Evolutionary conservation across 306 rosid species (phyloP), one percentile per base, ranked within the genome.

Genomic region (Lathyrus tuberosus): DNA sequence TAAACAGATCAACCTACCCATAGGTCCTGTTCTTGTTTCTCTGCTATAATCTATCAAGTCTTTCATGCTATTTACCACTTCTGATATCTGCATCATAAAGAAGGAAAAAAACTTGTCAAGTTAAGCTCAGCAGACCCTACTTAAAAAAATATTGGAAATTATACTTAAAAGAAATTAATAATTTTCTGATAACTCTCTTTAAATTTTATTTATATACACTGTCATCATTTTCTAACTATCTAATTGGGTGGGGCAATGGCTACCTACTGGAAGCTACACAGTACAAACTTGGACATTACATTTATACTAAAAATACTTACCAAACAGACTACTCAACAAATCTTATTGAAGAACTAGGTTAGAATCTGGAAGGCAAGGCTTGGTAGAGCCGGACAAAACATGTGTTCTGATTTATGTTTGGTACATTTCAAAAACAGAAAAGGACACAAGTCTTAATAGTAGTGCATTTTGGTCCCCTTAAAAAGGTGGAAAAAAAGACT

Each of bases 31-130:
- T 62, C 82, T 79, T 5, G 89, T 84, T 79, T 88, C 90, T 81
- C 89, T 83, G 83, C 98, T 93, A 82, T 90, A 93, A 88, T 93
- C 98, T 75, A 93, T 93, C 86, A 93, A 78, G 84, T 93, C 98
- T 75, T 93, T 93, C 97, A 93, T 90, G 76, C 96, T 88, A 84
- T 93, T 93, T 58, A 90, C 98, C 69, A 90, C 98, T 83, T 93
- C 97, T 4, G 98, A 90, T 79, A 93, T 93, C 97, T 90, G 91
- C 83, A 81, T 52, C 64, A 54, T 54, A 38, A 15, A 35, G 17
- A 38, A 49, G 47, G 28, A 66, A 24, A 28, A 38, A 11, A 22
- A 37, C 40, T 43, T 30, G 30, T 40, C 47, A 18, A 20, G 18
- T 42, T 62, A 62, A 62, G 14, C 3, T 38, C 49, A 8, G 18